Percentiles rank a stretch among this genome's conserved stretches.
These are phyloP conservation scores for Paracoccidioides brasiliensis DNA, from an alignment of 2,329 filamentous ascomycete species.

Conservation along the genomic window DNA sequence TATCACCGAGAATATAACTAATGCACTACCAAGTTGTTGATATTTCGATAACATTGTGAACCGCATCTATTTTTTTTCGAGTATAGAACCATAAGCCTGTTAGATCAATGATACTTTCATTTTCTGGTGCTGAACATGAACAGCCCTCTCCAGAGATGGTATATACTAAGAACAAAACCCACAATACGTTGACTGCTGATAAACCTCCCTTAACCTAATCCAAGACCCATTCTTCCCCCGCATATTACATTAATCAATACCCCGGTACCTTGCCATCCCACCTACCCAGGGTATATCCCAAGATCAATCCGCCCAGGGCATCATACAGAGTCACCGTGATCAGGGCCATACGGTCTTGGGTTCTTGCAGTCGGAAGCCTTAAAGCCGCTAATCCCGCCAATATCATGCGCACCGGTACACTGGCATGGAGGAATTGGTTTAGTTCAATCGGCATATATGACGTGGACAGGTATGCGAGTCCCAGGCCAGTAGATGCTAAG, in stretches of 20 bases:
- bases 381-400: background rate
- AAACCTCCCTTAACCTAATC: background rate
- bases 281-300: background rate
- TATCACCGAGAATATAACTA: too few relatives aligned
- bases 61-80: too few relatives aligned
- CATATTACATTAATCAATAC: background rate
- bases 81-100: too few relatives aligned
- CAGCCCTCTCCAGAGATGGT: too few relatives aligned
- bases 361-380: background rate
- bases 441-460: constrained; percentile 2
- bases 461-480: background rate
- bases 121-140: too few relatives aligned
- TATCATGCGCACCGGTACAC: constrained; percentile 1
- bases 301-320: background rate
- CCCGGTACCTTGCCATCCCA: background rate
- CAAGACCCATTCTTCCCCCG: background rate
- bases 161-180: too few relatives aligned
- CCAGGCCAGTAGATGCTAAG: background rate
- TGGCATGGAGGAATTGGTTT: constrained; percentile 4
- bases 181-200: too few relatives aligned
- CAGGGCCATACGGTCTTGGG: background rate
- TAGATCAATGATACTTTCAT: too few relatives aligned
- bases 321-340: background rate
- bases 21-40: too few relatives aligned
- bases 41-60: too few relatives aligned